Base-by-base conservation (phyloP, 208 protist species). In the Crithidia fasciculata region DNA sequence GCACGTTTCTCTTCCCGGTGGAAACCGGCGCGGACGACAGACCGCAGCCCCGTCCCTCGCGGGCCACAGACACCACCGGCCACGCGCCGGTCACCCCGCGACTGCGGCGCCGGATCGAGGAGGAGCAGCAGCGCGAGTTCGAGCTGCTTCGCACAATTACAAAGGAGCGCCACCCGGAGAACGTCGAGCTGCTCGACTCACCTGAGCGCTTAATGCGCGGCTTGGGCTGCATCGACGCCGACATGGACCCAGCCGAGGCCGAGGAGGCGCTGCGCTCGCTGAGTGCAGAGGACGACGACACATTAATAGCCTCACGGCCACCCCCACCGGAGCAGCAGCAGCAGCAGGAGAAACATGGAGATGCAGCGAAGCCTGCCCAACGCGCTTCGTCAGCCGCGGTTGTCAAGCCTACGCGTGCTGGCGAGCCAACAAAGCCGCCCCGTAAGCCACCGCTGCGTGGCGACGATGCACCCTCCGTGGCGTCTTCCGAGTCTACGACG, bases 11-110 rank as follows among this genome's bases (percentile, higher is more conserved):
- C 16, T 62, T 63, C 54, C n/a, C 44, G 0, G 28, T 15, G 2
- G 49, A 76, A 16, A 49, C 5, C 9, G 44, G 10, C 43, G 58
- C 8, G 9, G 45, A 55, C 47, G 60, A 63, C 5, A 59, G 54
- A 36, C 47, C 10, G 10, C 9, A 52, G 13, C 53, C 6, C 12
- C 58, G 45, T 8, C n/a, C 49, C 3, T 45, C 58, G 39, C 70
- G 73, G 2, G 69, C 63, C 13, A 74, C 68, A 13, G 82, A 81
- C 78, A 76, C 72, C 4, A 88, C 75, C 4, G 80, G 83, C 37
- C 74, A 83, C 58, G 83, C 80, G n/a, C 80, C 76, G 41, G 76
- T 88, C 62, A 77, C 83, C 6, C 76, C 59, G n/a, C 69, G 72
- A 2, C 74, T 85, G 50, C 64, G 69, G 28, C 68, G 47, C n/a